These are phyloP conservation scores for Allodekkera sacchari DNA, from an alignment of 805 yeast genomes.

Conservation along the genomic window DNA sequence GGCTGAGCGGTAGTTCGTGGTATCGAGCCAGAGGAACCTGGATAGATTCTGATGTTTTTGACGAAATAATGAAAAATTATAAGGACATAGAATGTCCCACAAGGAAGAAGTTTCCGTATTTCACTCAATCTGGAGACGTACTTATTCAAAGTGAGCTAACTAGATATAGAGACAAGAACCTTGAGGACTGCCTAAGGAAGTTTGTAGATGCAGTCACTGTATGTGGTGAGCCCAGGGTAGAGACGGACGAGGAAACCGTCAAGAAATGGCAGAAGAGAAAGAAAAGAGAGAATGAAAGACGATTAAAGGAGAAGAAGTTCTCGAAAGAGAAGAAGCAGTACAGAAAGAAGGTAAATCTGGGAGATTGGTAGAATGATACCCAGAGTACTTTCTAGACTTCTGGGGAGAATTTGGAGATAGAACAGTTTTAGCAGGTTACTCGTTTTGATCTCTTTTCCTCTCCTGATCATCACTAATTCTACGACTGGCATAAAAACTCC, in stretches of 20 bases:
- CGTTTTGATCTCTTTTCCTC: background rate
- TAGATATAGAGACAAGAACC: conserved; percentile 37
- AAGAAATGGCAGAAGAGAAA: conserved; percentile 32
- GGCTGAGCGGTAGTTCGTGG: conserved; percentile 27
- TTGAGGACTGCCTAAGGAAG: conserved; percentile 37
- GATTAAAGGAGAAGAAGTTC: conserved; percentile 15
- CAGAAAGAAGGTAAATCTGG: conserved; percentile 11
- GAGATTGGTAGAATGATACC: conserved; percentile 8
- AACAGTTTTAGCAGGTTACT: no score
- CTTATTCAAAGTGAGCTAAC: conserved; percentile 18
- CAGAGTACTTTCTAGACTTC: no score
- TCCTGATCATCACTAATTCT: background rate
- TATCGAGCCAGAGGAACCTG: conserved; percentile 32
- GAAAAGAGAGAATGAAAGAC: conserved; percentile 14
- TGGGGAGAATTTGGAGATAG: background rate
- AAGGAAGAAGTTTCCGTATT: conserved; percentile 16
- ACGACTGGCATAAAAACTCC: conserved; percentile 3
- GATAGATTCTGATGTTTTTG: conserved; percentile 31
- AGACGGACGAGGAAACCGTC: conserved; percentile 31
- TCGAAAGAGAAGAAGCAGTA: conserved; percentile 17
- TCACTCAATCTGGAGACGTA: conserved; percentile 21
- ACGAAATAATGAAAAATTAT: conserved; percentile 23
- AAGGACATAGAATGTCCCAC: conserved; percentile 10
- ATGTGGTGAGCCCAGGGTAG: conserved; percentile 29
- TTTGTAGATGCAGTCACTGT: conserved; percentile 33